Evolutionary conservation across 805 yeast genomes (phyloP).

Genomic region (Ogataea salicorniae): DNA sequence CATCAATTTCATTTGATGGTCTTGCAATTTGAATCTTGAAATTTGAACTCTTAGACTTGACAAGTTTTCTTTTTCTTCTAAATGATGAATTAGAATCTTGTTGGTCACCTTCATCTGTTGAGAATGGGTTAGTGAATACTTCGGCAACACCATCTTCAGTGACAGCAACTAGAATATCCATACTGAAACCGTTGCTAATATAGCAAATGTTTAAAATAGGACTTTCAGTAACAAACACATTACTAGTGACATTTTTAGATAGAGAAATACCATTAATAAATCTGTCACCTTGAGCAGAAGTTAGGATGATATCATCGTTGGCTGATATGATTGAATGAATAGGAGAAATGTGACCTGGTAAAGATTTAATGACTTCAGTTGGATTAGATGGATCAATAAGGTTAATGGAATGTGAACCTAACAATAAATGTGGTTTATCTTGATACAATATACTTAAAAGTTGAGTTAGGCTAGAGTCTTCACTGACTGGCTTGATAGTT

Average conservation of each 20-base stretch:
- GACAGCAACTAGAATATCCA: slow-evolving; percentile 43
- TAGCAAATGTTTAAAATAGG: slow-evolving; percentile 45
- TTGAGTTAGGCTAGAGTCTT: slow-evolving; percentile 19
- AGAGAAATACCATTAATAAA: slow-evolving; percentile 68
- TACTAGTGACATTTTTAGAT: slow-evolving; percentile 37
- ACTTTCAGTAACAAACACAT: slow-evolving; percentile 67
- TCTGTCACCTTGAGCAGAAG: slow-evolving; percentile 75
- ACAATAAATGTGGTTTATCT: slow-evolving; percentile 41
- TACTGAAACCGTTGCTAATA: slow-evolving; percentile 25
- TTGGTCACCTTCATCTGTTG: slow-evolving; percentile 7
- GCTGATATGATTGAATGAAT: slow-evolving; percentile 45
- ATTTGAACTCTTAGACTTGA: slow-evolving; percentile 47
- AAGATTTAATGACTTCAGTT: slow-evolving; percentile 40
- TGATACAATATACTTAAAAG: slow-evolving; percentile 18
- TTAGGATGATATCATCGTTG: slow-evolving; percentile 45
- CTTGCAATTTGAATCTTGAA: slow-evolving; percentile 43
- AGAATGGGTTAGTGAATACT: slow-evolving; percentile 56
- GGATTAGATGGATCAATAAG: slow-evolving; percentile 40
- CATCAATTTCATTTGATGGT: slow-evolving; percentile 35
- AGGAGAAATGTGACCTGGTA: slow-evolving; percentile 76
- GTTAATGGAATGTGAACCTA: slow-evolving; percentile 64
- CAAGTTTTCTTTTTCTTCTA: slow-evolving; percentile 43
- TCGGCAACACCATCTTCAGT: slow-evolving; percentile 77
- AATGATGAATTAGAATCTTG: slow-evolving; percentile 14
- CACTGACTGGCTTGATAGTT: slow-evolving; percentile 36